Evolutionary conservation across 78 protist species (phyloP).

Genomic region (Dictyostelium firmibasis): DNA sequence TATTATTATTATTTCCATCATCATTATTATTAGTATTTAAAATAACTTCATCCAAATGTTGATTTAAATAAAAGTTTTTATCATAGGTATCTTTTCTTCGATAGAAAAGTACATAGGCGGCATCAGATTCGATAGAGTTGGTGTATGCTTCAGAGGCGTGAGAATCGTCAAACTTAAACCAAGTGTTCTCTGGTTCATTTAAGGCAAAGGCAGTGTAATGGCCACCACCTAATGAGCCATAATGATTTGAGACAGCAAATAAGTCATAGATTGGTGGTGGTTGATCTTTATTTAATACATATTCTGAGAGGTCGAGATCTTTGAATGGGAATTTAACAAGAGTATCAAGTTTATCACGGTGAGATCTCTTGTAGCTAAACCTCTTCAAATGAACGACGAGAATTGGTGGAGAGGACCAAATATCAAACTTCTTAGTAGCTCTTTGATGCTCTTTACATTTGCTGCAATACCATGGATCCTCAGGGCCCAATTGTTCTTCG

Average conservation of each 20-base stretch:
- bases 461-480: slow-evolving; percentile 88
- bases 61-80: background rate
- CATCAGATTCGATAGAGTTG: slow-evolving; percentile 21
- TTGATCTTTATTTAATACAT: slow-evolving; percentile 26
- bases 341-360: slow-evolving; percentile 87
- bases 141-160: slow-evolving; percentile 3
- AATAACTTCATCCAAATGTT: background rate
- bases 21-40: background rate
- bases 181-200: slow-evolving; percentile 67
- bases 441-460: slow-evolving; percentile 77
- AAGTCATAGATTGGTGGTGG: slow-evolving; percentile 87
- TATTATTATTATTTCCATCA: background rate
- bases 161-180: slow-evolving; percentile 89
- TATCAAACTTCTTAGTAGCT: slow-evolving; percentile 89
- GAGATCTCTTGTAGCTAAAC: slow-evolving; percentile 70
- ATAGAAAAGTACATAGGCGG: slow-evolving; percentile 92
- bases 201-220: slow-evolving; percentile 96
- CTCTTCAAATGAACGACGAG: slow-evolving; percentile 96
- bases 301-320: slow-evolving; percentile 82
- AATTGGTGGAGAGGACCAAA: slow-evolving; percentile 93
- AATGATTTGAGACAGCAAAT: slow-evolving; percentile 93
- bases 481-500: slow-evolving; percentile 65
- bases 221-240: slow-evolving; percentile 94
- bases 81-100: slow-evolving; percentile 44
- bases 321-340: slow-evolving; percentile 88